Conservation (phyloP, 345 rosid species). For the Eucalyptus caleyi region DNA sequence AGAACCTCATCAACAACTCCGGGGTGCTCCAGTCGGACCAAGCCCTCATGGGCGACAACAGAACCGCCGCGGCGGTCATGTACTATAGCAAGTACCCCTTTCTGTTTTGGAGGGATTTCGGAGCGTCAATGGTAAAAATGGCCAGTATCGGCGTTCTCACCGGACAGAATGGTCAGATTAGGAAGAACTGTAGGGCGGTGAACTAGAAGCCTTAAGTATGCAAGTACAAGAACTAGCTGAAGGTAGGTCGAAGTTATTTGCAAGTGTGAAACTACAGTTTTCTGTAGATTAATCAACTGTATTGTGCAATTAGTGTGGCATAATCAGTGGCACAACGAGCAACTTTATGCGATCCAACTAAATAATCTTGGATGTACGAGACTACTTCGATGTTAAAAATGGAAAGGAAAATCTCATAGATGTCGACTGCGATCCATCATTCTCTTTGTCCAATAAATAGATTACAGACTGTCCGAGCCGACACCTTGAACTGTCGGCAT, state of each 20-base stretch:
- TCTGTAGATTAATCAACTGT: background rate
- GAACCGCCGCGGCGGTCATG: conserved; percentile 27
- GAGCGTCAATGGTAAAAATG: conserved; percentile 55
- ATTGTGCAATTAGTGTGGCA: background rate
- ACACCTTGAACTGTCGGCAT: background rate
- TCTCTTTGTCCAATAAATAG: background rate
- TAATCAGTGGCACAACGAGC: background rate
- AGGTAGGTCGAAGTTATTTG: background rate
- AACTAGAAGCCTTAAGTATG: conserved; percentile 11
- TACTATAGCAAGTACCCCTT: conserved; percentile 45
- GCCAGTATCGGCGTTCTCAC: conserved; percentile 37
- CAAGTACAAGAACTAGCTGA: background rate
- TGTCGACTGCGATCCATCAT: background rate
- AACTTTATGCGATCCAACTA: background rate
- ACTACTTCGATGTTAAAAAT: background rate
- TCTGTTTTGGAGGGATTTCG: conserved; percentile 36
- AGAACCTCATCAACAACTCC: conserved; percentile 24
- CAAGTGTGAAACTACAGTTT: background rate
- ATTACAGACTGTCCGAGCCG: background rate
- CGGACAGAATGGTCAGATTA: conserved; percentile 47
- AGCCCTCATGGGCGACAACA: conserved; percentile 37
- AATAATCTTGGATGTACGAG: background rate
- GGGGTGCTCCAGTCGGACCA: conserved; percentile 71
- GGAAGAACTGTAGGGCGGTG: conserved; percentile 43
- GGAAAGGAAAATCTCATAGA: background rate